Evolutionary conservation across 2,329 filamentous ascomycete genomes (phyloP).

Genomic region (Graphilbum fragrans): DNA sequence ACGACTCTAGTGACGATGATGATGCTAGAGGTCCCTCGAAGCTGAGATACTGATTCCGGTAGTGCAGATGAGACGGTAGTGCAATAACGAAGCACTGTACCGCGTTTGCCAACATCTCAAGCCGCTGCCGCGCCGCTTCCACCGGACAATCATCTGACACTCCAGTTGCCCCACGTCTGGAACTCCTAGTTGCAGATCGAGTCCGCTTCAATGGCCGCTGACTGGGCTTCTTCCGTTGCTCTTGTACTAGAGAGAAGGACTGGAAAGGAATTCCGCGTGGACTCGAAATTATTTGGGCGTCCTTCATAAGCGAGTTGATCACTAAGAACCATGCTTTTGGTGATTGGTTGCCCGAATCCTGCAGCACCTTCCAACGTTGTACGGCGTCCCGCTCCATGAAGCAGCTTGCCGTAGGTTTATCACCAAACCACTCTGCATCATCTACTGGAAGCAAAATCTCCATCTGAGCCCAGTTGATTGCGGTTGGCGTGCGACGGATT

Average conservation of each 20-base stretch:
- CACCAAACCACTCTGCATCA: constrained; percentile 1
- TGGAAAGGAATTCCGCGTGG: constrained; percentile 1
- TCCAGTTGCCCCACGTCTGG: no score
- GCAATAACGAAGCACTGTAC: constrained; percentile 3
- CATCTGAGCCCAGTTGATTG: constrained; percentile 3
- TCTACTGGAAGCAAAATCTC: constrained; percentile 3
- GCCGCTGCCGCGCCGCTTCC: constrained; percentile 2
- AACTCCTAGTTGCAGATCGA: no score
- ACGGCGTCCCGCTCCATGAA: constrained; percentile 1
- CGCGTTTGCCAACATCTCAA: constrained; percentile 2
- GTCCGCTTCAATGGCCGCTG: background rate
- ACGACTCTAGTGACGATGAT: no score
- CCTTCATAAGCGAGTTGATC: constrained; percentile 6
- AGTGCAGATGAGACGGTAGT: background rate
- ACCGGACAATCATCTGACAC: no score
- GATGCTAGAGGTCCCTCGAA: background rate
- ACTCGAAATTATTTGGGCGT: constrained; percentile 3
- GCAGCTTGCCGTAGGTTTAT: background rate
- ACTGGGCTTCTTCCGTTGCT: background rate
- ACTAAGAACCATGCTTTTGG: constrained; percentile 3
- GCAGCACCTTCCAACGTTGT: constrained; percentile 2
- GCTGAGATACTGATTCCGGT: constrained; percentile 3
- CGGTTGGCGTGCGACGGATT: constrained; percentile 2
- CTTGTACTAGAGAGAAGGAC: background rate
- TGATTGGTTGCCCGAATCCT: constrained; percentile 2